These are phyloP conservation scores for Chlorella variabilis DNA, from an alignment of 163 green algal genomes.

Conservation along the genomic window DNA sequence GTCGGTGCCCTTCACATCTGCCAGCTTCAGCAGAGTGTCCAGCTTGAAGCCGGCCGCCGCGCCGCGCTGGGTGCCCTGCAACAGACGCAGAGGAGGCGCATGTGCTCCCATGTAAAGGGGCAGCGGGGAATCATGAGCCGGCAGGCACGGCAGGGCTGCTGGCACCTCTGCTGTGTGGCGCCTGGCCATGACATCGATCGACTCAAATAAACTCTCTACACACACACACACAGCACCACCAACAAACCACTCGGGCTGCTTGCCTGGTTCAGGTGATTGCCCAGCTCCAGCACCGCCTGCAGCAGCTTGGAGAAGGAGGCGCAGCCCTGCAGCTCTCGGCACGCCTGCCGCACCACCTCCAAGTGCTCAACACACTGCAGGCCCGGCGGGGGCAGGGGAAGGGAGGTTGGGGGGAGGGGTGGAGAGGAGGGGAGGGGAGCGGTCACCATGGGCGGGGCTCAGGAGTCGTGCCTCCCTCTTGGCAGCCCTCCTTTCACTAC, in stretches of 20 bases:
- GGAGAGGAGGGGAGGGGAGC: background rate
- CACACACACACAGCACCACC: background rate
- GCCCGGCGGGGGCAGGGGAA: background rate
- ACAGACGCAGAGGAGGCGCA: background rate
- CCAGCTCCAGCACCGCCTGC: slow-evolving; percentile 72
- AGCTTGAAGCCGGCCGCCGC: slow-evolving; percentile 59
- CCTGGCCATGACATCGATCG: no score
- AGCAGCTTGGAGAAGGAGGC: slow-evolving; percentile 68
- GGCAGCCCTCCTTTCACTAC: no score
- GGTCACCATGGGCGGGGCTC: background rate
- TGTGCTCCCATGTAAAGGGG: no score
- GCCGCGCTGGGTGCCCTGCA: slow-evolving; percentile 55
- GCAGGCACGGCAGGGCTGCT: background rate
- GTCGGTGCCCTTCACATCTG: slow-evolving; percentile 71
- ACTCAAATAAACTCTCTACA: no score
- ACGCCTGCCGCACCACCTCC: slow-evolving; percentile 54
- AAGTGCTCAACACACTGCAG: slow-evolving; percentile 58
- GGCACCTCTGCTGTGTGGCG: background rate
- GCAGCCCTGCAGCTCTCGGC: slow-evolving; percentile 58
- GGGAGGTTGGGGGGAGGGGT: background rate
- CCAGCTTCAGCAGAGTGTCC: slow-evolving; percentile 64
- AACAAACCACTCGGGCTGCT: background rate
- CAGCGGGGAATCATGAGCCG: background rate
- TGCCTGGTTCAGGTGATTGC: slow-evolving; percentile 84
- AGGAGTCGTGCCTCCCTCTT: no score